These are phyloP conservation scores for Phytophthora crassamura DNA, from an alignment of 352 stramenopile genomes.

Conservation along the genomic window DNA sequence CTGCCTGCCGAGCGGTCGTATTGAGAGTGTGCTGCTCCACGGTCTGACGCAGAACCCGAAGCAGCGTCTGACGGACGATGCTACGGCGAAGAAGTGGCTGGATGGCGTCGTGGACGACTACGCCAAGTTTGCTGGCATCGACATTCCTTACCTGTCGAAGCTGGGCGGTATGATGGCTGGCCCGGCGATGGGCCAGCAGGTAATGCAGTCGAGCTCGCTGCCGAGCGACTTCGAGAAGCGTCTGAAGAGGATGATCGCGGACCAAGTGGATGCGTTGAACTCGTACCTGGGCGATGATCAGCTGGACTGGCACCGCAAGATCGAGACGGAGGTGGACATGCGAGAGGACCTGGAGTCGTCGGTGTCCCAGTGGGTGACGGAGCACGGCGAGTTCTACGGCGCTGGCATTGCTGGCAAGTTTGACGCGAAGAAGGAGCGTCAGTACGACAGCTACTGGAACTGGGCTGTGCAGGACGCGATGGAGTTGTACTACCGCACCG, in stretches of 20 bases:
- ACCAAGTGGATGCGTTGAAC: slow-evolving; percentile 58
- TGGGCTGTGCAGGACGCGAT: slow-evolving; percentile 77
- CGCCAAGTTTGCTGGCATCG: slow-evolving; percentile 57
- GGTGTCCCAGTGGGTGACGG: slow-evolving; percentile 54
- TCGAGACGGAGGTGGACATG: slow-evolving; percentile 57
- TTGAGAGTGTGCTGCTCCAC: slow-evolving; percentile 85
- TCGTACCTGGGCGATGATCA: slow-evolving; percentile 59
- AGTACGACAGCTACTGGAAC: slow-evolving; percentile 88
- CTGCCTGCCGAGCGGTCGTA: slow-evolving; percentile 66
- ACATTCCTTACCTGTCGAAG: slow-evolving; percentile 64
- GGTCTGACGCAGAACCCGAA: slow-evolving; percentile 74
- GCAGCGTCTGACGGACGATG: slow-evolving; percentile 67
- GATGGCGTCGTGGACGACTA: slow-evolving; percentile 84
- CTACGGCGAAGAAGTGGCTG: slow-evolving; percentile 80
- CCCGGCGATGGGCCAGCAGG: slow-evolving; percentile 38
- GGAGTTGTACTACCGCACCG: slow-evolving; percentile 65
- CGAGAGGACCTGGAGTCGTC: slow-evolving; percentile 64
- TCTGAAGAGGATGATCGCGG: slow-evolving; percentile 63
- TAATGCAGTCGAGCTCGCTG: slow-evolving; percentile 39
- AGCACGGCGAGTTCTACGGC: slow-evolving; percentile 71
- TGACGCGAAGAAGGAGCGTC: slow-evolving; percentile 72
- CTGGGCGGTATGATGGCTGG: slow-evolving; percentile 44
- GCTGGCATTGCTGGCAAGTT: slow-evolving; percentile 66
- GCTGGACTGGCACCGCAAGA: slow-evolving; percentile 58
- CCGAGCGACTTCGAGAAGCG: slow-evolving; percentile 59